These are phyloP conservation scores for Aspergillus ibericus DNA, from an alignment of 2,329 filamentous ascomycete genomes.

Conservation along the genomic window DNA sequence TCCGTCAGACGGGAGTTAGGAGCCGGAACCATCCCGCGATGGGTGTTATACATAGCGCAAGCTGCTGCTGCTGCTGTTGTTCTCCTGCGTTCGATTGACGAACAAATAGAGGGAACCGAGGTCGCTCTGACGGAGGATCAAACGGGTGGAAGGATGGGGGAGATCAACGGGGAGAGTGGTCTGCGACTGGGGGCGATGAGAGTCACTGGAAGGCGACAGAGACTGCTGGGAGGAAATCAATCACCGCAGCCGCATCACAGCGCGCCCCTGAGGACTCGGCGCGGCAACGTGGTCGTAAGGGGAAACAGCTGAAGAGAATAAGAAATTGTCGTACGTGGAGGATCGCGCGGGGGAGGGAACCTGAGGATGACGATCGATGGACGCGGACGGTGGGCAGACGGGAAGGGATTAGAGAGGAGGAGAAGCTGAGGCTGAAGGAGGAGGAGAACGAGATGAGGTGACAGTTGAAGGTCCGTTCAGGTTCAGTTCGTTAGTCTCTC, in stretches of 20 bases:
- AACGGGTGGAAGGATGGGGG: background rate
- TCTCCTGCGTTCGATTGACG: background rate
- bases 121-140: background rate
- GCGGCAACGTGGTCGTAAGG: constrained; percentile 9
- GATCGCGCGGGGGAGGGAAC: background rate
- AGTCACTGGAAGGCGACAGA: constrained; percentile 11
- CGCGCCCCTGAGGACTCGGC: constrained; percentile 20
- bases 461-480: constrained; percentile 9
- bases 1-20: constrained; percentile 78
- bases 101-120: background rate
- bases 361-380: background rate
- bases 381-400: constrained; percentile 1
- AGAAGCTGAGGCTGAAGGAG: constrained; percentile 11
- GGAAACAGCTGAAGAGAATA: background rate
- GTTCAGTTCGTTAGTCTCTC: constrained; percentile 1
- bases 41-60: constrained; percentile 74
- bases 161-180: background rate
- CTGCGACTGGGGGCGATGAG: background rate
- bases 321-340: background rate
- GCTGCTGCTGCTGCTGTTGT: constrained; percentile 5
- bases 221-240: constrained; percentile 13
- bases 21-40: constrained; percentile 75
- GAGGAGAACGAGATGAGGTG: constrained; percentile 13
- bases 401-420: constrained; percentile 1
- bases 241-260: constrained; percentile 27